Evolutionary conservation across 805 yeast genomes (phyloP).

Genomic region (Schwanniomyces polymorphus): DNA sequence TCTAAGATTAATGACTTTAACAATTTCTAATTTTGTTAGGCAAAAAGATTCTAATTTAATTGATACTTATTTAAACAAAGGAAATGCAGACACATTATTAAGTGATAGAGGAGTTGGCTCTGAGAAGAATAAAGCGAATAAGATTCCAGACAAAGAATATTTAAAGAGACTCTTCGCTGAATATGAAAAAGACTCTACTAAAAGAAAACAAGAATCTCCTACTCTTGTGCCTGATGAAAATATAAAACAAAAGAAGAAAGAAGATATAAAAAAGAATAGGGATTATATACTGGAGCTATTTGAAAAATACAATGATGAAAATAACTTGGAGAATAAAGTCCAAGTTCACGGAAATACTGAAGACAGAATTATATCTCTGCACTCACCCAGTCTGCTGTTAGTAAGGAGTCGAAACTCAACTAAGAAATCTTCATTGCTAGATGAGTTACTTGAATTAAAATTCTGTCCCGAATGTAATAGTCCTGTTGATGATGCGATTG

Average conservation of each 20-base stretch:
- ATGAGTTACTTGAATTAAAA: conserved; percentile 15
- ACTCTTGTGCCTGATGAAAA: not conserved
- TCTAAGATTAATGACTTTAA: conserved; percentile 49
- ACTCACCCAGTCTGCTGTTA: too few species aligned
- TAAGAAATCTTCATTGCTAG: not conserved
- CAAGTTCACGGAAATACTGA: not conserved
- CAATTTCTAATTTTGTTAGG: conserved; percentile 54
- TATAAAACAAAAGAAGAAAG: not conserved
- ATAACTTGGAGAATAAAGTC: not conserved
- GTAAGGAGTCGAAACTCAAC: not conserved
- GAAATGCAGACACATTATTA: not conserved
- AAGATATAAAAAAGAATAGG: conserved; percentile 13
- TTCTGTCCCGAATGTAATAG: conserved; percentile 27
- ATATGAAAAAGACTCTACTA: conserved; percentile 9
- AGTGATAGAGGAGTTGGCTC: not conserved
- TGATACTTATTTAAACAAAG: conserved; percentile 25
- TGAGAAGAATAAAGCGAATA: not conserved
- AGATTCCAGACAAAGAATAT: conserved; percentile 5
- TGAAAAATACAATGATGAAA: conserved; percentile 10
- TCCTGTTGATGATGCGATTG: conserved; percentile 32
- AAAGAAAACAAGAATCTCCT: not conserved
- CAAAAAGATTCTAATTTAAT: conserved; percentile 33
- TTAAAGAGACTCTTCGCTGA: conserved; percentile 17
- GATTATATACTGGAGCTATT: conserved; percentile 18
- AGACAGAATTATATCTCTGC: too few species aligned